Conservation (phyloP, 1,139 yeast species). For the Debaryomycetaceae sp. region DNA sequence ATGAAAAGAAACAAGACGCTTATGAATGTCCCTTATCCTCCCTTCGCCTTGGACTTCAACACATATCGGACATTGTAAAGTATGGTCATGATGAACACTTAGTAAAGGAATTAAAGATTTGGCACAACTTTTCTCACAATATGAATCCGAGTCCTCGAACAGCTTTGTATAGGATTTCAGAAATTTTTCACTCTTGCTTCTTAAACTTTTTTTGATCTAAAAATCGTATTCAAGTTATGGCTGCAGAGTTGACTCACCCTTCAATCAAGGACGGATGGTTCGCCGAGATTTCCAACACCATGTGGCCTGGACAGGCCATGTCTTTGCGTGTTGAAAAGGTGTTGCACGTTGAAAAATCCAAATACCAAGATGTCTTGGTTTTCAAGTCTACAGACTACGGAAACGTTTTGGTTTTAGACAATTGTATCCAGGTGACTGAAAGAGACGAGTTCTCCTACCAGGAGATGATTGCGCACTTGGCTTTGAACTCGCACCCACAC, state of each 20-base stretch:
- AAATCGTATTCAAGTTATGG: no score
- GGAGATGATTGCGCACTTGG: conserved; percentile 92
- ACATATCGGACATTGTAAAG: no score
- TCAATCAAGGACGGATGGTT: conserved; percentile 85
- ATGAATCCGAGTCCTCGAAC: no score
- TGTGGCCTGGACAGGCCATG: conserved; percentile 98
- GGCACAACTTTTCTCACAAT: no score
- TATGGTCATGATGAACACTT: no score
- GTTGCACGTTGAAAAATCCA: conserved; percentile 74
- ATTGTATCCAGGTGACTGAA: conserved; percentile 89
- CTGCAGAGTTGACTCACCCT: conserved; percentile 61
- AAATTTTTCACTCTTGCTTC: no score
- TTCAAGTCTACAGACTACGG: conserved; percentile 88
- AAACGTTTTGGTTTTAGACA: conserved; percentile 86
- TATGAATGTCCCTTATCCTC: no score
- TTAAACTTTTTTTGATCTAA: no score
- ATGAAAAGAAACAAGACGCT: no score
- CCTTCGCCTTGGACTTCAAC: no score
- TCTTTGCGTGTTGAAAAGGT: conserved; percentile 77
- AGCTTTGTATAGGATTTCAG: no score
- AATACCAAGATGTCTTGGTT: conserved; percentile 85
- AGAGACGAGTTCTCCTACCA: conserved; percentile 94
- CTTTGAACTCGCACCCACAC: conserved; percentile 83
- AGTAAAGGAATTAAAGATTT: no score
- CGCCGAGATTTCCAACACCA: conserved; percentile 78